Evolutionary conservation across 257 asterid species (phyloP).

Genomic region (Solanum arcanum): DNA sequence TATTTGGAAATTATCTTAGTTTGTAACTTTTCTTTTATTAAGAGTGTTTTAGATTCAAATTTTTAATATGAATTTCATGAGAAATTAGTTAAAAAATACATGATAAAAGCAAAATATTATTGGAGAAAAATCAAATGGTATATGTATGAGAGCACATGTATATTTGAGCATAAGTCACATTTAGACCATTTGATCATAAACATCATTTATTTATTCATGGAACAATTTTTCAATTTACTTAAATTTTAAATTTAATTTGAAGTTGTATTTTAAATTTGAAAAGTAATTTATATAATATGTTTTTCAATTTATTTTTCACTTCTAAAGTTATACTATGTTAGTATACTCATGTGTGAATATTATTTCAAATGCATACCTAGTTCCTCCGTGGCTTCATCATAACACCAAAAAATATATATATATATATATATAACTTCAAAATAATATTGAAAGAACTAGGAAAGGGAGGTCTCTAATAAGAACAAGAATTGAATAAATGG

Average conservation of each 20-base stretch:
- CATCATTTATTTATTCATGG: too few relatives aligned
- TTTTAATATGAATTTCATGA: not conserved
- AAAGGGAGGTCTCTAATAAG: not conserved
- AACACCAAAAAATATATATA: too few relatives aligned
- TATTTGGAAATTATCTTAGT: not conserved
- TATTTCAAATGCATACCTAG: not conserved
- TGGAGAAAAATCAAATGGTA: not conserved
- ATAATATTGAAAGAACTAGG: not conserved
- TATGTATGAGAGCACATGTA: not conserved
- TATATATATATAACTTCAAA: not conserved
- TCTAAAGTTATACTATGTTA: too few relatives aligned
- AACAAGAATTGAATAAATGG: not conserved
- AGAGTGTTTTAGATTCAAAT: too few relatives aligned
- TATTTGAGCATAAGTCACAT: not conserved
- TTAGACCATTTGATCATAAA: not conserved
- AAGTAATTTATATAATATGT: not conserved
- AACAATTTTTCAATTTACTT: too few relatives aligned
- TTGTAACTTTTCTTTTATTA: not conserved
- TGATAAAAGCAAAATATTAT: not conserved
- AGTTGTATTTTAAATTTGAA: not conserved
- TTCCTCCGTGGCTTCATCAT: too few relatives aligned
- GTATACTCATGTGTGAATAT: not conserved
- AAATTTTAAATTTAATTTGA: too few relatives aligned
- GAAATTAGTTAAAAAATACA: not conserved
- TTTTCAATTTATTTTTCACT: too few relatives aligned